Conservation (phyloP, 2,329 filamentous ascomycete species). For the Pestalotiopsis sp. region DNA sequence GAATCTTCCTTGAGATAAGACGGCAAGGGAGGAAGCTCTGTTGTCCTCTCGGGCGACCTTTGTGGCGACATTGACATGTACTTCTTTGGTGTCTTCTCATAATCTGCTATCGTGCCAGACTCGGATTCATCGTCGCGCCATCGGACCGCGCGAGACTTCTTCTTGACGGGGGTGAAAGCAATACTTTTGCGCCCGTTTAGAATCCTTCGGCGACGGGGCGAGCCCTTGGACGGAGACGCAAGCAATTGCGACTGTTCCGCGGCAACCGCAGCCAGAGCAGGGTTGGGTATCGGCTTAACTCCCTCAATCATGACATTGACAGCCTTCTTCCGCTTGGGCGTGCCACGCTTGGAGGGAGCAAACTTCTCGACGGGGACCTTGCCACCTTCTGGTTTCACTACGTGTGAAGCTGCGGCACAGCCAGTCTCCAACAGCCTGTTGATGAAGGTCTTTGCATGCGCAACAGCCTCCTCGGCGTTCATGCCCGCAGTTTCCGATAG, state of each 20-base stretch:
- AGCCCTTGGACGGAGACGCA: slow-evolving; percentile 71
- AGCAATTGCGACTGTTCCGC: slow-evolving; percentile 40
- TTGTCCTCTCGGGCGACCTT: slow-evolving; percentile 51
- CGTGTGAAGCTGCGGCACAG: slow-evolving; percentile 73
- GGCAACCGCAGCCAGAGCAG: slow-evolving; percentile 39
- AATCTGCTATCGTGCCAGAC: slow-evolving; percentile 84
- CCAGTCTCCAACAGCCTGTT: slow-evolving; percentile 78
- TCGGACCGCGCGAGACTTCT: slow-evolving; percentile 76
- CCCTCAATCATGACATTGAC: slow-evolving; percentile 37
- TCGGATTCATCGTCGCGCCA: slow-evolving; percentile 90
- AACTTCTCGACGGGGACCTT: slow-evolving; percentile 65
- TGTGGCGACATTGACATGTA: slow-evolving; percentile 59
- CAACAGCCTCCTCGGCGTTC: slow-evolving; percentile 80
- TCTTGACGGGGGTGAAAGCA: slow-evolving; percentile 80
- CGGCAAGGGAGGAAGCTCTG: slow-evolving; percentile 52
- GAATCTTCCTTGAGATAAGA: slow-evolving; percentile 42
- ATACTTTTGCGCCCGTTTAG: slow-evolving; percentile 70
- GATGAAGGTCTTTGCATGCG: slow-evolving; percentile 77
- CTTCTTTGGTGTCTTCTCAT: slow-evolving; percentile 85
- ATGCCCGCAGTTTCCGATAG: slow-evolving; percentile 81
- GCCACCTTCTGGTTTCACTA: slow-evolving; percentile 86
- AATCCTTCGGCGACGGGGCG: slow-evolving; percentile 78
- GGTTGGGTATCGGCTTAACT: slow-evolving; percentile 47
- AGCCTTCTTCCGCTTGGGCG: slow-evolving; percentile 73
- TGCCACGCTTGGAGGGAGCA: slow-evolving; percentile 71